Percentiles rank a stretch among this genome's conserved stretches.
Evolutionary conservation across 176 grass and related monocot genomes (phyloP).

Genomic region (Areca catechu): DNA sequence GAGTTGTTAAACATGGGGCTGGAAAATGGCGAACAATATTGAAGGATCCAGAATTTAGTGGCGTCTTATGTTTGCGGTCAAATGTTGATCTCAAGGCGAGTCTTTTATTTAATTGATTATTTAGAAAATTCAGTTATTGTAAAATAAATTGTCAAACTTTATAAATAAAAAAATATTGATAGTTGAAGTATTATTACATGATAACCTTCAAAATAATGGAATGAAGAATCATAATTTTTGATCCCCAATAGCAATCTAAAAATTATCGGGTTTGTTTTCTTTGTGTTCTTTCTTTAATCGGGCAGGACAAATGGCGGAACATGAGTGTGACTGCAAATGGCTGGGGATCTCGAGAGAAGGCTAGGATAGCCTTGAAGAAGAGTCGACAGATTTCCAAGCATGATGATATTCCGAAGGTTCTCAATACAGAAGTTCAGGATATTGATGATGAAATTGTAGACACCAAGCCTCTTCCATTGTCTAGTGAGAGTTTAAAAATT

Average conservation of each 20-base stretch:
- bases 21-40: slow-evolving; percentile 96
- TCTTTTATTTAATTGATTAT: not conserved
- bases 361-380: slow-evolving; percentile 54
- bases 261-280: not conserved
- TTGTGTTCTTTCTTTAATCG: not conserved
- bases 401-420: slow-evolving; percentile 30
- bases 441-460: slow-evolving; percentile 31
- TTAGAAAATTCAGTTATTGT: not conserved
- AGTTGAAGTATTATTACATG: too few relatives aligned
- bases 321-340: slow-evolving; percentile 73
- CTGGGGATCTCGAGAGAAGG: slow-evolving; percentile 74
- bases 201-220: too few relatives aligned
- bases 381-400: slow-evolving; percentile 31
- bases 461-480: slow-evolving; percentile 44
- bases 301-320: slow-evolving; percentile 96
- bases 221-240: too few relatives aligned
- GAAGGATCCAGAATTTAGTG: slow-evolving; percentile 83
- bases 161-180: not conserved
- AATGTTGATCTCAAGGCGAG: slow-evolving; percentile 95
- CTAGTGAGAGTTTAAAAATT: slow-evolving; percentile 32
- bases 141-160: not conserved
- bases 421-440: slow-evolving; percentile 19
- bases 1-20: slow-evolving; percentile 72
- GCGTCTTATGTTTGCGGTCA: slow-evolving; percentile 49
- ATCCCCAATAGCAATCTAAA: too few relatives aligned